Evolutionary conservation across 768 basidiomycete species (phyloP), one percentile per base, ranked within the genome.

Genomic region (Amanita exitialis): DNA sequence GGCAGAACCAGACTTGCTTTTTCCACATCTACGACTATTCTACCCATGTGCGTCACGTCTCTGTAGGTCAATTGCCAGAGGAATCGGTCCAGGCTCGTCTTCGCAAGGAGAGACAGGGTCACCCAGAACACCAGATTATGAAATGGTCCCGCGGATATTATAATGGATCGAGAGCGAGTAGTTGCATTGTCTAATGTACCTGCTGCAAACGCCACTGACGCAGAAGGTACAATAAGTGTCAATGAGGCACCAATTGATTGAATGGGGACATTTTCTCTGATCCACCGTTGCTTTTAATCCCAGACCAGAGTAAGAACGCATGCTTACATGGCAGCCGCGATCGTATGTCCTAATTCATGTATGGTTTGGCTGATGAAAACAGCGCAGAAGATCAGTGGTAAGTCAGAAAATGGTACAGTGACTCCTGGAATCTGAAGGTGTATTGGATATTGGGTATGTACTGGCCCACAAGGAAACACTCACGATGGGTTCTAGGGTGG

Each of bases 341-440:
- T 59, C 10, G 83, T 86, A 63, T 94, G 90, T 5, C 90, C 90
- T 0, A 77, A 63, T 66, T 94, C 90, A 56, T 93, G 90, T 16
- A 86, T 61, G n/a, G 82, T 57, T 63, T 91, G 90, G 49, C 76
- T 75, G 7, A 78, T 20, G 42, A 82, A 70, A 13, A 92, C 71
- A 0, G 83, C 75, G 5, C 77, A 28, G 6, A 91, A 56, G 44
- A 92, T 77, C 13, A 82, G 56, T 4, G 85, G 85, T 1, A 88
- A 60, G 59, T 93, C 82, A 21, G 67, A 65, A n/a, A 89, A 58
- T 1, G 90, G 90, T 1, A 87, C 78, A 2, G 88, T 94, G 6
- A 90, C 54, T 1, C 90, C 90, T 18, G 91, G 90, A 34, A 94
- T 81, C 89, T 91, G 56, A 15, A 47, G 15, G 23, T 47, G 56